Conservation (phyloP, 2,329 filamentous ascomycete genomes). For the Pseudogymnoascus sp. region DNA sequence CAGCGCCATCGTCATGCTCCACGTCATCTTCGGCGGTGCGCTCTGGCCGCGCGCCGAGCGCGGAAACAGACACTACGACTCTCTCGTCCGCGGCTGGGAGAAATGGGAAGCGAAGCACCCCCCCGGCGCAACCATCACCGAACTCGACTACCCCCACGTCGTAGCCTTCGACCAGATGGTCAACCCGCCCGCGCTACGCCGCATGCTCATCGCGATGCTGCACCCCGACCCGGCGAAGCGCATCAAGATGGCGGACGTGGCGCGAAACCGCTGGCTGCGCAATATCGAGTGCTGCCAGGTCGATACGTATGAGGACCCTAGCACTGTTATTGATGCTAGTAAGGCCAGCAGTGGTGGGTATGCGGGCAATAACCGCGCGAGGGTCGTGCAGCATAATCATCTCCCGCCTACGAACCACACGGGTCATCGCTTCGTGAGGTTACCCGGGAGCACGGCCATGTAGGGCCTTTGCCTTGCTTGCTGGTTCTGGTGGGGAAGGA, state of each 20-base stretch:
- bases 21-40: constrained; percentile 61
- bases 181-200: constrained; percentile 58
- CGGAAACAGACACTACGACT: constrained; percentile 50
- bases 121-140: constrained; percentile 37
- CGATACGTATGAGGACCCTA: constrained; percentile 58
- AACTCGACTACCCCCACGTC: constrained; percentile 58
- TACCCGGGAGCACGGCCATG: constrained; percentile 23
- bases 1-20: constrained; percentile 73
- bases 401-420: constrained; percentile 19
- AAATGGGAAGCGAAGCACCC: constrained; percentile 53
- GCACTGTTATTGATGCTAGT: constrained; percentile 51
- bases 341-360: constrained; percentile 40
- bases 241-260: constrained; percentile 57
- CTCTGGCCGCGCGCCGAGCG: constrained; percentile 64
- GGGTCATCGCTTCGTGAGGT: constrained; percentile 22
- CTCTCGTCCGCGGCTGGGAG: constrained; percentile 59
- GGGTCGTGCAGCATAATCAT: constrained; percentile 25
- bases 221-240: constrained; percentile 67
- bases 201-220: constrained; percentile 71
- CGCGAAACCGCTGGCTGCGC: constrained; percentile 64
- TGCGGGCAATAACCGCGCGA: constrained; percentile 33
- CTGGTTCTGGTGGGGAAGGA: neutral
- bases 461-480: constrained; percentile 2
- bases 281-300: constrained; percentile 70
- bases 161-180: constrained; percentile 55